Evolutionary conservation across 495 filamentous ascomycete genomes (phyloP).

Genomic region (Hyaloscypha finlandica): DNA sequence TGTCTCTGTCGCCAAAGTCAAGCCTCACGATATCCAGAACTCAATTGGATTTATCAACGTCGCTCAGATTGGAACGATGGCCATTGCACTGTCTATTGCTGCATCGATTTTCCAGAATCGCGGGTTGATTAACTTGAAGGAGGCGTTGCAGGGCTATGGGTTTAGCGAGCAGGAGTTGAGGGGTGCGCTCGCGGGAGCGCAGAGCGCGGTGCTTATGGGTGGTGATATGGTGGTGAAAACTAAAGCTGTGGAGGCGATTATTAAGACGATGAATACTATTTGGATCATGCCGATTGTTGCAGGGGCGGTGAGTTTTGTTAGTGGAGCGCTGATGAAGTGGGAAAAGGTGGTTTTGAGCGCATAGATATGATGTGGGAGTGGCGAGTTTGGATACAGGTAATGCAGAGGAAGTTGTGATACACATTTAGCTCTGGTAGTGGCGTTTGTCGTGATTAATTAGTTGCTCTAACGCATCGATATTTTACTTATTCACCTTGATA

Average conservation of each 20-base stretch:
- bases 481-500: too few species aligned
- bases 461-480: too few species aligned
- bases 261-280: constrained; percentile 40
- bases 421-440: too few species aligned
- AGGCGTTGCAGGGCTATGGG: constrained; percentile 33
- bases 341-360: neutral
- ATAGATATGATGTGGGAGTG: neutral
- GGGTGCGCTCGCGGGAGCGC: constrained; percentile 46
- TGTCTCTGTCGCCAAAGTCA: constrained; percentile 45
- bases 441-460: too few species aligned
- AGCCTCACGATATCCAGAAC: constrained; percentile 32
- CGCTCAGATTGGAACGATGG: constrained; percentile 46
- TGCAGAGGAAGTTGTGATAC: too few species aligned
- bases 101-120: constrained; percentile 50
- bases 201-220: constrained; percentile 38
- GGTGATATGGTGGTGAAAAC: constrained; percentile 28
- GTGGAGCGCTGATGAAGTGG: neutral
- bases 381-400: neutral
- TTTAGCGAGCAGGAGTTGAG: constrained; percentile 37
- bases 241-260: constrained; percentile 40
- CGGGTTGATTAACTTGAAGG: constrained; percentile 24
- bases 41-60: constrained; percentile 50
- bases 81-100: constrained; percentile 50
- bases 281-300: constrained; percentile 44
- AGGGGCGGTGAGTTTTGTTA: constrained; percentile 28